Evolutionary conservation across 2,329 filamentous ascomycete genomes (phyloP).

Genomic region (Bipolaris cookei): DNA sequence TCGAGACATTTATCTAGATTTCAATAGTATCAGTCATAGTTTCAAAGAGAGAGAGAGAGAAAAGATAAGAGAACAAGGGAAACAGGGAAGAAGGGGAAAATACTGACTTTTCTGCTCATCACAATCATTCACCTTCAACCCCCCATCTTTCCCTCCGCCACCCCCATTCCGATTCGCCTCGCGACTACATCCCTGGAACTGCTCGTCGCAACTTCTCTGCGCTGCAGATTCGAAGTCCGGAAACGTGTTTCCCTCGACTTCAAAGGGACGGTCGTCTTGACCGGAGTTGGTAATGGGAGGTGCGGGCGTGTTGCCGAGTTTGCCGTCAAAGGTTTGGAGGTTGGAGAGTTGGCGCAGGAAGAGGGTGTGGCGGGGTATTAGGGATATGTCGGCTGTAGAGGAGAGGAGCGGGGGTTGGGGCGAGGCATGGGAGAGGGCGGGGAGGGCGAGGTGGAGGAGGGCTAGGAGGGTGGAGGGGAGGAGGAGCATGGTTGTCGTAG

Average conservation of each 20-base stretch:
- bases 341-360: constrained; percentile 43
- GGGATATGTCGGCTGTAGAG: constrained; percentile 30
- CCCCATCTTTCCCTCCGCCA: constrained; percentile 8
- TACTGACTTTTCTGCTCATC: constrained; percentile 33
- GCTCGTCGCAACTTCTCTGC: constrained; percentile 67
- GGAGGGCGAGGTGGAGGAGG: constrained; percentile 31
- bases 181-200: constrained; percentile 64
- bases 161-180: constrained; percentile 42
- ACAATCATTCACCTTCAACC: constrained; percentile 30
- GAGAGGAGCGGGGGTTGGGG: constrained; percentile 34
- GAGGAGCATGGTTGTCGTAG: constrained; percentile 25
- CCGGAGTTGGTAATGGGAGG: constrained; percentile 59
- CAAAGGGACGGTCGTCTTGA: constrained; percentile 54
- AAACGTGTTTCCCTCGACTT: constrained; percentile 53
- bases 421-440: constrained; percentile 28
- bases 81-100: background rate
- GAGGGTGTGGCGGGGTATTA: constrained; percentile 42
- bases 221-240: constrained; percentile 61
- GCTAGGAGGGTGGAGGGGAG: constrained; percentile 32
- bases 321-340: constrained; percentile 50
- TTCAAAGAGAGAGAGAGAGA: background rate
- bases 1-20: constrained; percentile 35
- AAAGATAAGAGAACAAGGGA: background rate
- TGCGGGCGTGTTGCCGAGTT: constrained; percentile 60
- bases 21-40: background rate